A percentile compares a stretch with the other conserved stretches of the same genome.
Conservation (phyloP, 1,284 basidiomycete species). For the Sporisorium scitamineum region DNA sequence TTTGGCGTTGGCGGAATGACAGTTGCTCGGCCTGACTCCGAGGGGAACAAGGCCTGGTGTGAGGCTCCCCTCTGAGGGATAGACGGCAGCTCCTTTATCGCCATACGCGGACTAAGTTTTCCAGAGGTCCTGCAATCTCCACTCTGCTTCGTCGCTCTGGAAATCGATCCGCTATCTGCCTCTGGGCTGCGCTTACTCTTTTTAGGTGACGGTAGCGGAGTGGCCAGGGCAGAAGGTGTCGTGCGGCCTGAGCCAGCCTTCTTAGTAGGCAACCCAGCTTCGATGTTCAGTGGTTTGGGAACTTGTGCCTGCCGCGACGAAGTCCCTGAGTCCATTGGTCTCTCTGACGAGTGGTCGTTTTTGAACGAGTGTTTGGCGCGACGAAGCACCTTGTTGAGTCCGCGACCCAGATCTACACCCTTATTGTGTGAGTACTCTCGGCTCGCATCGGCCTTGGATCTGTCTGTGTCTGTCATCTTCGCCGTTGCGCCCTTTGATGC, state of each 20-base stretch:
- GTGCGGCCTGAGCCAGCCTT: neutral
- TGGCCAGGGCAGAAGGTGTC: neutral
- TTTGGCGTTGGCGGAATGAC: conserved; percentile 21
- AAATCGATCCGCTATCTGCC: neutral
- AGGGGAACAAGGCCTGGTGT: conserved; percentile 10
- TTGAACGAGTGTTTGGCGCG: conserved; percentile 33
- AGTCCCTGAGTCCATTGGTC: neutral
- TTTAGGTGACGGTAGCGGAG: conserved; percentile 10
- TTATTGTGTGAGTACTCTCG: neutral
- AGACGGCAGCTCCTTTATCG: conserved; percentile 28
- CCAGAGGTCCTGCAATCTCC: neutral
- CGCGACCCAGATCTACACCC: conserved; percentile 19
- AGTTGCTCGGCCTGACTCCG: conserved; percentile 6
- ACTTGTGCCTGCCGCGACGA: neutral
- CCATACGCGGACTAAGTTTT: conserved; percentile 9
- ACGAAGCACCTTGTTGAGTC: conserved; percentile 30
- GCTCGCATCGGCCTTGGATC: neutral
- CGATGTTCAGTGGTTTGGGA: conserved; percentile 4
- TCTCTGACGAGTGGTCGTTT: neutral
- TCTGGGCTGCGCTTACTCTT: conserved; percentile 19
- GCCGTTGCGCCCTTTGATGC: conserved; percentile 2
- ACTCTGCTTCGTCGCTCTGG: conserved; percentile 18
- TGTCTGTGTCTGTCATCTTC: neutral
- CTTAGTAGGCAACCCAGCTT: neutral
- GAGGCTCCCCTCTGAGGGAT: conserved; percentile 41